phyloP scores from a whole-genome alignment of 2,329 filamentous ascomycete genomes.

The Colletotrichum lini region DNA sequence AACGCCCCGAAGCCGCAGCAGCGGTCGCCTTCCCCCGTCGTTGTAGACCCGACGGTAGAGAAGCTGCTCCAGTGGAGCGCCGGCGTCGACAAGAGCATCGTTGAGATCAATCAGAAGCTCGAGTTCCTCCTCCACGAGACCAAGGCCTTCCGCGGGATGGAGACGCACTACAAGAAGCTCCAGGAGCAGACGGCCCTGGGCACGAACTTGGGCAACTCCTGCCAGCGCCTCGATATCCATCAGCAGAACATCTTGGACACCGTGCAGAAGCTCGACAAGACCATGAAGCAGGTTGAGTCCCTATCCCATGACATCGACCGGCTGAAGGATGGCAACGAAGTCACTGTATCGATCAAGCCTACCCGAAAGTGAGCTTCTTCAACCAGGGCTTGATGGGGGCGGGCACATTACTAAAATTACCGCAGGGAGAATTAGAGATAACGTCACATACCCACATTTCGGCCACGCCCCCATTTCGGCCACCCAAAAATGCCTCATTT shows the following conservation, averaged over 20 bases:
- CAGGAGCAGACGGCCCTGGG: constrained; percentile 16
- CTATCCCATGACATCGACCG: constrained; percentile 10
- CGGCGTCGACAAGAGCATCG: constrained; percentile 1
- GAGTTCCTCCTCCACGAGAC: constrained; percentile 22
- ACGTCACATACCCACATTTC: too few relatives aligned
- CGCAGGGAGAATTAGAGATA: background rate
- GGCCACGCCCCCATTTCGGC: too few relatives aligned
- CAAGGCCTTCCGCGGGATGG: constrained; percentile 21
- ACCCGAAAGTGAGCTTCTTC: background rate
- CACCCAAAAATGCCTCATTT: too few relatives aligned
- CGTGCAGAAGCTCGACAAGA: constrained; percentile 3
- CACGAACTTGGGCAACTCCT: constrained; percentile 24
- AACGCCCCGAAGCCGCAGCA: background rate
- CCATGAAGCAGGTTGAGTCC: constrained; percentile 6
- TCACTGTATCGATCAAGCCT: constrained; percentile 30
- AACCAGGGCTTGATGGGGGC: too few relatives aligned
- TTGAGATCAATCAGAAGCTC: constrained; percentile 24
- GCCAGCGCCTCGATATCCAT: constrained; percentile 23
- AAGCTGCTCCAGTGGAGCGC: constrained; percentile 22
- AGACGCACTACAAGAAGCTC: constrained; percentile 12
- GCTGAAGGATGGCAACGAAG: constrained; percentile 13
- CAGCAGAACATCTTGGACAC: constrained; percentile 2
- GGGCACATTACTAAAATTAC: background rate
- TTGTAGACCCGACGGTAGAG: background rate
- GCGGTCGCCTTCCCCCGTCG: background rate